phyloP scores from a whole-genome alignment of 352 stramenopile genomes.

The Aphanomyces invadans region DNA sequence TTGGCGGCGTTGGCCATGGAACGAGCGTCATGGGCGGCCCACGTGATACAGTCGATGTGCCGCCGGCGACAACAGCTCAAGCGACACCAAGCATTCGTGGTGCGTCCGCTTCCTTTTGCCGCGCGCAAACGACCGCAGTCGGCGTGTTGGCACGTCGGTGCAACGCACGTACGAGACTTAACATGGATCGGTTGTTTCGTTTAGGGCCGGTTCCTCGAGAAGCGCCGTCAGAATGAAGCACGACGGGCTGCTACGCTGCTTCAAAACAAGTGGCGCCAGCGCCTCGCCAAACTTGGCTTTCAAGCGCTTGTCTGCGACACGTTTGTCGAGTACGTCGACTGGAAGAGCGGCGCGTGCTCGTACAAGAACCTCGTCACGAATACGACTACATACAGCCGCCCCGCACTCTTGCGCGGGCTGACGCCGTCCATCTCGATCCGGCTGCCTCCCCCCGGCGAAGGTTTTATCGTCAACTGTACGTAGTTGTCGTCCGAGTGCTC shows the following conservation, averaged over 20 bases:
- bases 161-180: no score
- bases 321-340: slow-evolving; percentile 24
- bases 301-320: slow-evolving; percentile 10
- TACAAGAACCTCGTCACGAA: slow-evolving; percentile 24
- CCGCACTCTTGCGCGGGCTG: slow-evolving; percentile 8
- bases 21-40: background rate
- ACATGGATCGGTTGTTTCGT: no score
- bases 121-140: no score
- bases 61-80: background rate
- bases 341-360: slow-evolving; percentile 17
- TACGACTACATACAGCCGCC: slow-evolving; percentile 8
- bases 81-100: slow-evolving; percentile 3
- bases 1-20: background rate
- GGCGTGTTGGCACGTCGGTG: no score
- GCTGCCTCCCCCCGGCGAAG: slow-evolving; percentile 18
- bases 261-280: slow-evolving; percentile 10
- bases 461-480: slow-evolving; percentile 20
- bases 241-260: background rate
- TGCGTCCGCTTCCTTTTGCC: background rate
- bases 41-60: slow-evolving; percentile 8
- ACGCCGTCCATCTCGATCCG: slow-evolving; percentile 13
- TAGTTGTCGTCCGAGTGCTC: background rate
- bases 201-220: background rate
- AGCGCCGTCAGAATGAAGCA: background rate
- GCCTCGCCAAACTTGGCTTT: slow-evolving; percentile 6